Evolutionary conservation across 2,329 filamentous ascomycete genomes (phyloP).

Genomic region (Orbilia brochopaga): DNA sequence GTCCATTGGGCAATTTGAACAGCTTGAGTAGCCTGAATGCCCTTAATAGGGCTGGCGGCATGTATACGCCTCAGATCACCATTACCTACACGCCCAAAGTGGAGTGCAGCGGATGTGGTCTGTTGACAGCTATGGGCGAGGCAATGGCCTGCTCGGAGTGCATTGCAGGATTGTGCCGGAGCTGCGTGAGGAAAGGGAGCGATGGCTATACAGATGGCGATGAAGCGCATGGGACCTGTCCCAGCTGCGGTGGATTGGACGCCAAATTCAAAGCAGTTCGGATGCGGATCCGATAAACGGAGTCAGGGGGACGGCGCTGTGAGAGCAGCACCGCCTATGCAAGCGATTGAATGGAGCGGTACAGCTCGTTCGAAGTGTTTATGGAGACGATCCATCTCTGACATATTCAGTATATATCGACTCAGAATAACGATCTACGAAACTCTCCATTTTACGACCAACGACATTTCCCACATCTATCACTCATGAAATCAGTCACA

Average conservation of each 20-base stretch:
- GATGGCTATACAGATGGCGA: slow-evolving; percentile 46
- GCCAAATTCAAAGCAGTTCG: slow-evolving; percentile 47
- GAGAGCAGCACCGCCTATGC: not conserved
- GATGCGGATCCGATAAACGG: slow-evolving; percentile 39
- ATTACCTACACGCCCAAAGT: slow-evolving; percentile 50
- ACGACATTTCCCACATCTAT: slow-evolving; percentile 26
- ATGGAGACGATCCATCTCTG: not conserved
- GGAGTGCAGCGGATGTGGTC: slow-evolving; percentile 44
- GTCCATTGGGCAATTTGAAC: slow-evolving; percentile 28
- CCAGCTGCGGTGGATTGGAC: slow-evolving; percentile 46
- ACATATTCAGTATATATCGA: not conserved
- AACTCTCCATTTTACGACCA: slow-evolving; percentile 11
- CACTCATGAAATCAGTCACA: slow-evolving; percentile 18
- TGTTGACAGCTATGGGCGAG: slow-evolving; percentile 45
- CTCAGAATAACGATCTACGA: slow-evolving; percentile 7
- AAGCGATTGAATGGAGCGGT: not conserved
- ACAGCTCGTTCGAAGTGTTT: not conserved
- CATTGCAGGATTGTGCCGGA: slow-evolving; percentile 46
- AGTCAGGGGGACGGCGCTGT: not conserved
- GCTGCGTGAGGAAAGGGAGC: slow-evolving; percentile 48
- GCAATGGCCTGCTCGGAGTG: slow-evolving; percentile 50
- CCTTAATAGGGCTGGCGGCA: slow-evolving; percentile 43
- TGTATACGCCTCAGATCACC: slow-evolving; percentile 48
- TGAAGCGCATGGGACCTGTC: slow-evolving; percentile 44
- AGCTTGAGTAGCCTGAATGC: slow-evolving; percentile 26